These are phyloP conservation scores for Apocynum venetum DNA, from an alignment of 257 asterid genomes.

Conservation along the genomic window DNA sequence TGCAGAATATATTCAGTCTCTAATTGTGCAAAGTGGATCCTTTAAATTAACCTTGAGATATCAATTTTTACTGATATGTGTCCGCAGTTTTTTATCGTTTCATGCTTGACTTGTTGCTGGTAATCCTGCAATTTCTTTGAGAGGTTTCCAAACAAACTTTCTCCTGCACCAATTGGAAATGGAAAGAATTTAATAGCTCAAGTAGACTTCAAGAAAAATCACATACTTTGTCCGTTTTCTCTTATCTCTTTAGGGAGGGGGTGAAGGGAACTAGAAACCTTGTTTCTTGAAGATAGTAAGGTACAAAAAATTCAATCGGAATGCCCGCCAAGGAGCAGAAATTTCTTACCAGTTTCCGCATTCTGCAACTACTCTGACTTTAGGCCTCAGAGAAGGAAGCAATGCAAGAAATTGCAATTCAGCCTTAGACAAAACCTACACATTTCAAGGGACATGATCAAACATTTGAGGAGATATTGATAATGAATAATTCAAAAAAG, in stretches of 20 bases:
- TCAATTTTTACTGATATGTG: background rate
- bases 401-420: slow-evolving; percentile 32
- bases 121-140: slow-evolving; percentile 64
- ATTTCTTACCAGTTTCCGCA: slow-evolving; percentile 71
- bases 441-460: background rate
- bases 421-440: slow-evolving; percentile 56
- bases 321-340: background rate
- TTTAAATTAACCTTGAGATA: background rate
- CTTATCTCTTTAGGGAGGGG: background rate
- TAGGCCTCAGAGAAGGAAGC: slow-evolving; percentile 73
- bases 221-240: background rate
- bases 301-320: background rate
- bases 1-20: background rate
- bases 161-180: slow-evolving; percentile 42
- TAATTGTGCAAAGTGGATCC: background rate
- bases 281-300: background rate
- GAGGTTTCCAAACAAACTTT: slow-evolving; percentile 80
- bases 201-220: background rate
- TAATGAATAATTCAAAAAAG: background rate
- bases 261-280: background rate
- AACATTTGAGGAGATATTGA: background rate
- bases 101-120: slow-evolving; percentile 16
- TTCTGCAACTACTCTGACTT: slow-evolving; percentile 78
- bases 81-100: background rate
- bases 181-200: background rate